These are phyloP conservation scores for Vitis riparia DNA, from an alignment of 164 flowering plant species.

Conservation along the genomic window DNA sequence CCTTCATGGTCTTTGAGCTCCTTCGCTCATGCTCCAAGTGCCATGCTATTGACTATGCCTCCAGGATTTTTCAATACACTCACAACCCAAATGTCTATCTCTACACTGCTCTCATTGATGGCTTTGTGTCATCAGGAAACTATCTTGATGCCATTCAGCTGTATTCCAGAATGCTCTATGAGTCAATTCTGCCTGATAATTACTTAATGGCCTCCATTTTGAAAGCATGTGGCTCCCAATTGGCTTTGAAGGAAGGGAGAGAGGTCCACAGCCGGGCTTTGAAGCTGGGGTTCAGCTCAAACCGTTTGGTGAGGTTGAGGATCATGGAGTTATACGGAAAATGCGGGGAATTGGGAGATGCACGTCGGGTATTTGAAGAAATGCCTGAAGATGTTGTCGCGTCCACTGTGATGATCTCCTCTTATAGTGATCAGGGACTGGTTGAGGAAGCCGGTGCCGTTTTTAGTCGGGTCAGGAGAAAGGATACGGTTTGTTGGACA, in stretches of 20 bases:
- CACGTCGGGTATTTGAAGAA: constrained; percentile 24
- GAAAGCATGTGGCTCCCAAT: constrained; percentile 26
- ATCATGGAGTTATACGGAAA: constrained; percentile 37
- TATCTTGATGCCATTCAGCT: constrained; percentile 22
- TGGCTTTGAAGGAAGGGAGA: constrained; percentile 24
- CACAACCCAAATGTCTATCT: constrained; percentile 34
- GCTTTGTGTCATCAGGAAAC: constrained; percentile 19
- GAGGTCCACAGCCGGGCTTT: constrained; percentile 34
- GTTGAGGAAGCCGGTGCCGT: constrained; percentile 21
- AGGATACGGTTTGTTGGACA: constrained; percentile 48
- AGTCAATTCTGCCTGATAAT: constrained; percentile 19
- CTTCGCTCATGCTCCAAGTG: constrained; percentile 27
- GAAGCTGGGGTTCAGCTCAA: constrained; percentile 27
- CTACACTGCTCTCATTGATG: constrained; percentile 42
- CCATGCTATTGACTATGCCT: constrained; percentile 31
- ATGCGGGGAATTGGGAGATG: constrained; percentile 29
- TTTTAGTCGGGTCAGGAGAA: constrained; percentile 14
- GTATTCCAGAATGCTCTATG: constrained; percentile 22
- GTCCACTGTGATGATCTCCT: constrained; percentile 30
- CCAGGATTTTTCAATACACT: constrained; percentile 20
- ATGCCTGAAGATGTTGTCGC: constrained; percentile 36
- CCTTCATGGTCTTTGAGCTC: constrained; percentile 34
- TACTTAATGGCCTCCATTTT: constrained; percentile 24
- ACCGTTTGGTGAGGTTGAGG: constrained; percentile 22
- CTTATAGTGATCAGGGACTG: constrained; percentile 23